phyloP scores from a whole-genome alignment of 148 eudicot species.

The Polygonum maritimum region DNA sequence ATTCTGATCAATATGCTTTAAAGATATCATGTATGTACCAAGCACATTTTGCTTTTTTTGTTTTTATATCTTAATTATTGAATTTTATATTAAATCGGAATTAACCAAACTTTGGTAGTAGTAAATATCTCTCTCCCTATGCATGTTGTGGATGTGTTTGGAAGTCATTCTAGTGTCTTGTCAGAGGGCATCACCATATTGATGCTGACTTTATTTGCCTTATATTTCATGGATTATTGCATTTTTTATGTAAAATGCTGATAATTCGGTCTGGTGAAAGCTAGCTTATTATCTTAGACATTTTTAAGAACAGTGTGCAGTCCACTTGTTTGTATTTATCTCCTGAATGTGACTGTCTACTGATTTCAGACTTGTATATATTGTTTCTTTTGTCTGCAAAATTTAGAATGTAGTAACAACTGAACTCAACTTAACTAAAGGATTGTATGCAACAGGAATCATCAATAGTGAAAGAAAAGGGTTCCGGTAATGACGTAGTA shows the following conservation, averaged over 20 bases:
- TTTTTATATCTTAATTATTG: not conserved
- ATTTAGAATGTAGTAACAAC: not conserved
- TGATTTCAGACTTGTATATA: not conserved
- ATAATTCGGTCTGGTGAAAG: not conserved
- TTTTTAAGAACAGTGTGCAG: not conserved
- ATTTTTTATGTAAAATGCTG: not conserved
- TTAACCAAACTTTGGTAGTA: not conserved
- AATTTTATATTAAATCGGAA: no score
- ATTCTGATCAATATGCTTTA: not conserved
- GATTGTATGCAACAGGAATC: constrained; percentile 27
- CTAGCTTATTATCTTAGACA: not conserved
- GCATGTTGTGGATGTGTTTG: not conserved
- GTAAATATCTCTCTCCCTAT: not conserved
- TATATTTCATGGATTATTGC: not conserved
- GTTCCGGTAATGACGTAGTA: constrained; percentile 33
- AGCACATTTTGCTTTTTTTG: not conserved
- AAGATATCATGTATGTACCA: not conserved
- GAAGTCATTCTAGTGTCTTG: not conserved
- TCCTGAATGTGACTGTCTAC: not conserved
- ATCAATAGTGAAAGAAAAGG: constrained; percentile 29
- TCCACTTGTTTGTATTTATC: not conserved
- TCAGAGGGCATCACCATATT: not conserved
- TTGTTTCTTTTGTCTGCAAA: not conserved
- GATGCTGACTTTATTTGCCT: not conserved
- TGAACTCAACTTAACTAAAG: not conserved